Percentiles rank a stretch among this genome's conserved stretches.
phyloP scores from a whole-genome alignment of 306 rosid species.

The Lotus japonicus region DNA sequence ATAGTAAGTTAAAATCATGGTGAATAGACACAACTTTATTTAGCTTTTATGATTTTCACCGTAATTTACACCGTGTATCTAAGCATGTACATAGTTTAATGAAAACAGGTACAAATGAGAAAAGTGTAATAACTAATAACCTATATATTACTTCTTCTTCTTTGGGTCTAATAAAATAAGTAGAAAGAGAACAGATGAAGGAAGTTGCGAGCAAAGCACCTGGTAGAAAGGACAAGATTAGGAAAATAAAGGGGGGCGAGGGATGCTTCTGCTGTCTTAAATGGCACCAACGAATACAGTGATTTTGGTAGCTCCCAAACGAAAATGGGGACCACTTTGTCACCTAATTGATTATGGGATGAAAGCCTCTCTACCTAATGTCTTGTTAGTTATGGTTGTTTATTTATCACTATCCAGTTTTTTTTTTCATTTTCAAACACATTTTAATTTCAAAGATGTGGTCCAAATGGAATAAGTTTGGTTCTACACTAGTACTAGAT shows the following conservation, averaged over 20 bases:
- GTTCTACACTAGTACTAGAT: too few relatives aligned
- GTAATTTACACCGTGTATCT: too few relatives aligned
- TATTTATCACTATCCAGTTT: neutral
- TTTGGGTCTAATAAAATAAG: neutral
- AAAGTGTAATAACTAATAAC: too few relatives aligned
- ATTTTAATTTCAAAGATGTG: too few relatives aligned
- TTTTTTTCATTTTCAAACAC: neutral
- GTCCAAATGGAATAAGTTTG: too few relatives aligned
- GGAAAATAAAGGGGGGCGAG: neutral
- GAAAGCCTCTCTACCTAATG: neutral
- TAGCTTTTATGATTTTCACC: too few relatives aligned
- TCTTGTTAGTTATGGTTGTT: constrained; percentile 14
- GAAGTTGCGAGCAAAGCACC: neutral
- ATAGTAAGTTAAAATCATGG: too few relatives aligned
- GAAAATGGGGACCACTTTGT: constrained; percentile 29
- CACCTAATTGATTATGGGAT: constrained; percentile 19
- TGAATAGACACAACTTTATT: too few relatives aligned
- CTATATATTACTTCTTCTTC: too few relatives aligned
- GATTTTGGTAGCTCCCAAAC: constrained; percentile 5
- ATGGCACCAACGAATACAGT: constrained; percentile 15
- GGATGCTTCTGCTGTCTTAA: neutral
- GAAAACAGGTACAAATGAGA: too few relatives aligned
- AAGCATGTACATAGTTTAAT: too few relatives aligned
- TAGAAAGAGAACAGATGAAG: neutral
- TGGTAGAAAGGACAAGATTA: neutral